These are phyloP conservation scores for Tulasnella sp. DNA, from an alignment of 768 basidiomycete species.

Conservation along the genomic window DNA sequence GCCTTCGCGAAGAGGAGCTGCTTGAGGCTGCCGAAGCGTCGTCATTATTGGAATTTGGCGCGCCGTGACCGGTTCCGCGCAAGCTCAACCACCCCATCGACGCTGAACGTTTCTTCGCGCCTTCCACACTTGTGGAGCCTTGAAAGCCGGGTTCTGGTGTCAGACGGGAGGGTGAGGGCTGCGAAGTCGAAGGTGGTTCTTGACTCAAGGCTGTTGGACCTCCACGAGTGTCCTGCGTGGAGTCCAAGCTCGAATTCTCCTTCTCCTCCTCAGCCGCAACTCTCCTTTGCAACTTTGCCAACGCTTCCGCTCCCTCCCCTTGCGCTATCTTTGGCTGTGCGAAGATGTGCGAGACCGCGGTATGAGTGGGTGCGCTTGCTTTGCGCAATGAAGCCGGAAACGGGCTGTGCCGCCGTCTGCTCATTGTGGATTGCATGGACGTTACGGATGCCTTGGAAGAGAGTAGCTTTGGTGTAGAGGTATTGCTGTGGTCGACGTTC, in stretches of 20 bases:
- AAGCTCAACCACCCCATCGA: slow-evolving; percentile 12
- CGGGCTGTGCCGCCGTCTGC: background rate
- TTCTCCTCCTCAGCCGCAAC: background rate
- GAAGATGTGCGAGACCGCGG: background rate
- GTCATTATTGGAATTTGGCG: slow-evolving; percentile 5
- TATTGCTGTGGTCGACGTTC: background rate
- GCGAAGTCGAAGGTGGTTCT: background rate
- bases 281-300: background rate
- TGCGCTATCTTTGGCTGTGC: background rate
- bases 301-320: background rate
- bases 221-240: background rate
- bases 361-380: background rate
- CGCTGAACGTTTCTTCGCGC: background rate
- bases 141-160: background rate
- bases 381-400: background rate
- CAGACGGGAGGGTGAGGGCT: background rate
- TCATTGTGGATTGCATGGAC: background rate
- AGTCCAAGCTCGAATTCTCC: background rate
- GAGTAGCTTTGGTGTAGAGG: background rate
- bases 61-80: background rate
- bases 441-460: background rate
- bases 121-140: background rate
- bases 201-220: background rate
- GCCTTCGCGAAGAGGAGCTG: background rate
- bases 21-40: background rate